phyloP scores from a whole-genome alignment of 2,329 filamentous ascomycete genomes.

The Paracoccidioides brasiliensis region DNA sequence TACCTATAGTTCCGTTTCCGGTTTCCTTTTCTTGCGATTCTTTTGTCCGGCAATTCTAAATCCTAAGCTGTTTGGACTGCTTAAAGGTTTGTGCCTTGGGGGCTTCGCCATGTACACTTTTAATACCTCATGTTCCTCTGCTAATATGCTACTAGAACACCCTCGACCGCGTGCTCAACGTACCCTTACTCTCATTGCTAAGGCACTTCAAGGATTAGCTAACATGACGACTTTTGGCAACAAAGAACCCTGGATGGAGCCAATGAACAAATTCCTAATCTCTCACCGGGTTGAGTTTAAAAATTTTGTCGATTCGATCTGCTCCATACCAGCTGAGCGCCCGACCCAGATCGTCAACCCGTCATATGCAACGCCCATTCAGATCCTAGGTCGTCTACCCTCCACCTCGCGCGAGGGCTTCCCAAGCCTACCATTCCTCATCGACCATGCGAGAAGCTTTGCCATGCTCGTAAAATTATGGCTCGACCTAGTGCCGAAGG shows the following conservation, averaged over 20 bases:
- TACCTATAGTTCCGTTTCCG: constrained; percentile 85
- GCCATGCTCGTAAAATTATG: constrained; percentile 60
- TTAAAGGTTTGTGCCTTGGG: constrained; percentile 43
- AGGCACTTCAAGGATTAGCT: constrained; percentile 78
- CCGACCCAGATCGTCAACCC: constrained; percentile 55
- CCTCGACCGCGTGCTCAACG: constrained; percentile 71
- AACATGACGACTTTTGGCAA: constrained; percentile 86
- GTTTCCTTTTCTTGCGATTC: constrained; percentile 87
- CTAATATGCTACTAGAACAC: constrained; percentile 46
- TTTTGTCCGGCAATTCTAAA: constrained; percentile 95
- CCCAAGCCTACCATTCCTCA: constrained; percentile 80
- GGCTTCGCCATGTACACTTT: background rate
- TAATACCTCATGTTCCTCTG: background rate
- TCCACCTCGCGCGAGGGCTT: constrained; percentile 79
- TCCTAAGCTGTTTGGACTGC: constrained; percentile 78
- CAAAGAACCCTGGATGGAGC: constrained; percentile 98
- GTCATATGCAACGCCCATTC: constrained; percentile 83
- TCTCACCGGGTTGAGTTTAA: constrained; percentile 69
- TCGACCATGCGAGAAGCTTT: constrained; percentile 77
- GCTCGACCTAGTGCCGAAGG: constrained; percentile 29
- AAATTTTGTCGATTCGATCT: constrained; percentile 74
- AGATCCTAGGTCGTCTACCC: constrained; percentile 72
- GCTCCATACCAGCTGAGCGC: constrained; percentile 63
- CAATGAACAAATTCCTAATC: constrained; percentile 81
- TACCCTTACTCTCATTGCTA: constrained; percentile 82